phyloP scores from a whole-genome alignment of 208 protist genomes.

The Ichthyophonus hoferi region DNA sequence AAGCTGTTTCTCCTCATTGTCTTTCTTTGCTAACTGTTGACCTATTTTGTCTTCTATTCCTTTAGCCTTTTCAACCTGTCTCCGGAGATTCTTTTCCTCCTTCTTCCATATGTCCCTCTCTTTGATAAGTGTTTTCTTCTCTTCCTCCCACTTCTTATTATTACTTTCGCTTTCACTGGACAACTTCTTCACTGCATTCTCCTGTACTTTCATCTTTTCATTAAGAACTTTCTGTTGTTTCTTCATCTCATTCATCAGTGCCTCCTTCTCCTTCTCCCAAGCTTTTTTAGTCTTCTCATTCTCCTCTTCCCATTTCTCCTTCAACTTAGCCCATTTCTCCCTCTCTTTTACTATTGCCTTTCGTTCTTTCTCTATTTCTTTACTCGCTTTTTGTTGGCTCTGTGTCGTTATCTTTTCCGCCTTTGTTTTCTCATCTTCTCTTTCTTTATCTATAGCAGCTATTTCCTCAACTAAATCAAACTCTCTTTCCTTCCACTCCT shows the following conservation, averaged over 20 bases:
- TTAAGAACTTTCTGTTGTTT: background rate
- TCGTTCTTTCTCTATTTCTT: background rate
- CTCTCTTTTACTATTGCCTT: background rate
- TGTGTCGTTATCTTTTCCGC: no score
- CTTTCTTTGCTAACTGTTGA: background rate
- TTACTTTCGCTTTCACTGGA: background rate
- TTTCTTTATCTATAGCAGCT: background rate
- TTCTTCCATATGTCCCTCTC: background rate
- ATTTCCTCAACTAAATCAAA: no score
- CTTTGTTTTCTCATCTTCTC: background rate
- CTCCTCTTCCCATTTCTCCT: background rate
- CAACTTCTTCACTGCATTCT: background rate
- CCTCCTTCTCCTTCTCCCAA: background rate
- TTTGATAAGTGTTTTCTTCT: background rate
- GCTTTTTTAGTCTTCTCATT: background rate
- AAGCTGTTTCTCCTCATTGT: background rate
- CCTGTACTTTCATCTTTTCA: background rate
- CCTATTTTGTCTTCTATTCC: background rate
- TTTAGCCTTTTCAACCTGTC: background rate
- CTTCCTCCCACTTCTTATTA: background rate
- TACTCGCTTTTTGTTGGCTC: background rate
- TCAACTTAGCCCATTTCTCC: background rate
- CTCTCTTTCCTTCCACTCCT: background rate
- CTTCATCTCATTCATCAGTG: background rate
- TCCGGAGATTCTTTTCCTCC: background rate